A percentile compares a stretch with the other conserved stretches of the same genome.
phyloP scores from a whole-genome alignment of 2,329 filamentous ascomycete species.

The Colletotrichum falcatum region DNA sequence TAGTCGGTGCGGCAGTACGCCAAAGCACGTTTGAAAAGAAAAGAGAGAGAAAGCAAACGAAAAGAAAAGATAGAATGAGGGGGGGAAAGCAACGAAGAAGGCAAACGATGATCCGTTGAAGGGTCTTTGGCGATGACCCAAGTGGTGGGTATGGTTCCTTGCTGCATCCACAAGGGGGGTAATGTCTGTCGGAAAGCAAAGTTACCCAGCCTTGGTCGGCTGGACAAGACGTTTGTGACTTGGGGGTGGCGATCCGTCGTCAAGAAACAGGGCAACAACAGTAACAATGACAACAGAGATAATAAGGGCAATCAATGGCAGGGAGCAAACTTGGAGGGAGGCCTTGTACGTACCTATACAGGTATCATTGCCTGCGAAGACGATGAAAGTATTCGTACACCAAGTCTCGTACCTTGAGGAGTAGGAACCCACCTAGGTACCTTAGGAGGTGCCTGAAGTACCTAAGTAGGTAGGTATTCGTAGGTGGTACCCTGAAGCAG shows the following conservation, averaged over 20 bases:
- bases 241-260: slow-evolving; percentile 13
- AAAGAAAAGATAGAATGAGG: not conserved
- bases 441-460: too few relatives aligned
- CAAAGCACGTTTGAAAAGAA: slow-evolving; percentile 7
- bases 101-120: slow-evolving; percentile 16
- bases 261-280: not conserved
- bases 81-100: slow-evolving; percentile 3
- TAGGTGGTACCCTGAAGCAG: not conserved
- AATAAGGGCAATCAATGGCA: slow-evolving; percentile 1
- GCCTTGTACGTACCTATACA: not conserved
- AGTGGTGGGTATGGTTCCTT: slow-evolving; percentile 1
- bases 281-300: not conserved
- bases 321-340: not conserved
- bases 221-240: not conserved
- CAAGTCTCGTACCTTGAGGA: too few relatives aligned
- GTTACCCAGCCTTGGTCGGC: not conserved
- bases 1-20: slow-evolving; percentile 1
- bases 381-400: too few relatives aligned
- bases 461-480: not conserved
- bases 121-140: too few relatives aligned
- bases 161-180: not conserved
- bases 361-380: slow-evolving; percentile 1
- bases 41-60: not conserved
- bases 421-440: not conserved
- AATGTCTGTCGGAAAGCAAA: slow-evolving; percentile 6